A percentile compares a stretch with the other conserved stretches of the same genome.
phyloP scores from a whole-genome alignment of 2,329 filamentous ascomycete genomes.

The Sphaceloma murrayae region DNA sequence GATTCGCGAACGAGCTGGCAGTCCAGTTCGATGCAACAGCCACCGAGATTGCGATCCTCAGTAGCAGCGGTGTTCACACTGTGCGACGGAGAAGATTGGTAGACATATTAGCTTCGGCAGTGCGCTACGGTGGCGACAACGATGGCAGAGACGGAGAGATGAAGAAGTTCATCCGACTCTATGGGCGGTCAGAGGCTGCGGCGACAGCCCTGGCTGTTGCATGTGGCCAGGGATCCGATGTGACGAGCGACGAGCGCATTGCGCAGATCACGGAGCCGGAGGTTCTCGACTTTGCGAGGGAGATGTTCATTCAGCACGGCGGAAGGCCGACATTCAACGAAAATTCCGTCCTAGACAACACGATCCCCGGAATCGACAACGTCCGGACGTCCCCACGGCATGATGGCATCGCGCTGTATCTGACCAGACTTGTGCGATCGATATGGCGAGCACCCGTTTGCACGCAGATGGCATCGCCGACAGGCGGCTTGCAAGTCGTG shows the following conservation, averaged over 20 bases:
- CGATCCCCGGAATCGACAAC: slow-evolving; percentile 62
- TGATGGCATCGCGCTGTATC: slow-evolving; percentile 76
- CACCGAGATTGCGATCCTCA: slow-evolving; percentile 81
- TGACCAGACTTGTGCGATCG: slow-evolving; percentile 76
- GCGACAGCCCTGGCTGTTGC: slow-evolving; percentile 88
- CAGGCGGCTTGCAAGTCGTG: slow-evolving; percentile 52
- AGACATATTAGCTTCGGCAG: slow-evolving; percentile 79
- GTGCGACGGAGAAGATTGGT: slow-evolving; percentile 76
- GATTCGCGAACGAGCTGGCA: slow-evolving; percentile 90
- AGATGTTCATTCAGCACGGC: slow-evolving; percentile 85
- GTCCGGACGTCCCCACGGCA: slow-evolving; percentile 84
- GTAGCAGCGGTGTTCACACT: slow-evolving; percentile 81
- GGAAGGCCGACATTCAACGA: slow-evolving; percentile 79
- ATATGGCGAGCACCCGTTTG: slow-evolving; percentile 80
- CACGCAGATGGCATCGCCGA: slow-evolving; percentile 42
- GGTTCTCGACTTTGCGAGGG: slow-evolving; percentile 73
- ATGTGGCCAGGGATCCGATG: slow-evolving; percentile 83
- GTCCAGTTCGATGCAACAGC: slow-evolving; percentile 84
- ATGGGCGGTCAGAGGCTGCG: slow-evolving; percentile 80
- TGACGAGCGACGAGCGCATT: slow-evolving; percentile 59
- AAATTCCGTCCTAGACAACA: slow-evolving; percentile 53
- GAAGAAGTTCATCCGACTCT: slow-evolving; percentile 72
- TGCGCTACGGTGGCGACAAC: slow-evolving; percentile 62
- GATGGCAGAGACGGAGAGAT: slow-evolving; percentile 76
- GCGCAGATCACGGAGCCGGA: slow-evolving; percentile 69